These are phyloP conservation scores for Lasiodiplodia gonubiensis DNA, from an alignment of 2,329 filamentous ascomycete genomes.

Conservation along the genomic window DNA sequence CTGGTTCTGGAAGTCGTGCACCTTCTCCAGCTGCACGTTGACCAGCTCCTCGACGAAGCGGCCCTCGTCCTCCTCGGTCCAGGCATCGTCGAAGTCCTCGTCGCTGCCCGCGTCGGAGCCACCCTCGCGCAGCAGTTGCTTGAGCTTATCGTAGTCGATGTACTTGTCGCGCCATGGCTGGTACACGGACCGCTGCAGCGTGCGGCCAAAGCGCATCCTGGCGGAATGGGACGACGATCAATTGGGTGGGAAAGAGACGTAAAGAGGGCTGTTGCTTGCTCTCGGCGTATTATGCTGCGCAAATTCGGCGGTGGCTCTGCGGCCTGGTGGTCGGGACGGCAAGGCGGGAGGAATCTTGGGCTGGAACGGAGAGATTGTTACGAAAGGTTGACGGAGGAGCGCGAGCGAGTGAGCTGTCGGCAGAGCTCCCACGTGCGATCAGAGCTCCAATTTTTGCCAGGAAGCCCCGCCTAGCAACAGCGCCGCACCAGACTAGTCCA, in stretches of 20 bases:
- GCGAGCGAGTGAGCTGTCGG: slow-evolving; percentile 22
- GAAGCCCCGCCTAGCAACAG: slow-evolving; percentile 16
- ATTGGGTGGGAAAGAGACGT: not conserved
- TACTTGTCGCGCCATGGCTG: slow-evolving; percentile 90
- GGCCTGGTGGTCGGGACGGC: slow-evolving; percentile 8
- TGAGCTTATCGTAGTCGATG: slow-evolving; percentile 94
- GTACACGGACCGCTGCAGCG: slow-evolving; percentile 79
- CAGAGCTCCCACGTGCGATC: slow-evolving; percentile 21
- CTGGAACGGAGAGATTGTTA: slow-evolving; percentile 3
- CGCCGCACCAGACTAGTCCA: not conserved
- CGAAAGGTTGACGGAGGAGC: not conserved
- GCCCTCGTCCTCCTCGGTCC: slow-evolving; percentile 94
- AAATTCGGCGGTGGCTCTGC: not conserved
- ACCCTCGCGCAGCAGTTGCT: slow-evolving; percentile 79
- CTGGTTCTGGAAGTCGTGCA: slow-evolving; percentile 83
- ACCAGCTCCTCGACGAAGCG: slow-evolving; percentile 93
- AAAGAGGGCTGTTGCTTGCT: not conserved
- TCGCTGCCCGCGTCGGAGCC: slow-evolving; percentile 54
- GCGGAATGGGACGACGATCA: not conserved
- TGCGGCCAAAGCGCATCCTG: slow-evolving; percentile 90
- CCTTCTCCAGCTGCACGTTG: slow-evolving; percentile 94
- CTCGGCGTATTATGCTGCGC: not conserved
- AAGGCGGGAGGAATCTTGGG: not conserved
- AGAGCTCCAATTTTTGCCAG: slow-evolving; percentile 14
- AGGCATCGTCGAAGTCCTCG: slow-evolving; percentile 66